Conservation (phyloP, 345 rosid genomes). For the Raphanus sativus region DNA sequence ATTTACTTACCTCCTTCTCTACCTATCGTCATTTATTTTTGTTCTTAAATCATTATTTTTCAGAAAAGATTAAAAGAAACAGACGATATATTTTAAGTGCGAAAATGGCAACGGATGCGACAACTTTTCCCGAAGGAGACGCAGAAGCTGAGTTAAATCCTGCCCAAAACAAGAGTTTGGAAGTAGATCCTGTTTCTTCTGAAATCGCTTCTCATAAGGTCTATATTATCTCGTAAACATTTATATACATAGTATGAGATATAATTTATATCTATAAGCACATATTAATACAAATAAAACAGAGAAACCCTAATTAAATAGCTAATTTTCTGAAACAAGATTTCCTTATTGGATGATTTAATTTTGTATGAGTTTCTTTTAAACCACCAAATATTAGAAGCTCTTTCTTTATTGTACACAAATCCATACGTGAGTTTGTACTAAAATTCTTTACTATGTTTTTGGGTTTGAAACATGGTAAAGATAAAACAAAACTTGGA, state of each 20-base stretch:
- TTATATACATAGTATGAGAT: neutral
- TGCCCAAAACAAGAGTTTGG: slow-evolving; percentile 36
- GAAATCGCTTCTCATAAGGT: slow-evolving; percentile 39
- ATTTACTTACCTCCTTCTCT: slow-evolving; percentile 1
- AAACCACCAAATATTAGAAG: neutral
- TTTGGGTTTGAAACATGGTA: neutral
- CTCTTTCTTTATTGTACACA: neutral
- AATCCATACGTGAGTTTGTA: neutral
- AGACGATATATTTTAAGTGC: neutral
- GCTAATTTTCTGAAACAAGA: neutral
- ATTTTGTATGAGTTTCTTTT: neutral
- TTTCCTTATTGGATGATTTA: neutral
- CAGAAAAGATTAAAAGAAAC: neutral
- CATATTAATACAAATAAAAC: neutral
- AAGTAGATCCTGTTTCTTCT: slow-evolving; percentile 50
- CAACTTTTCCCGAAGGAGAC: slow-evolving; percentile 50
- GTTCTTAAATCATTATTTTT: neutral
- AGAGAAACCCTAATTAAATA: neutral
- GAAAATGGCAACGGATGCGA: slow-evolving; percentile 43
- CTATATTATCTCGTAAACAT: neutral
- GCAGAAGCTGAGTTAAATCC: slow-evolving; percentile 43
- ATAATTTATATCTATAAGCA: neutral
- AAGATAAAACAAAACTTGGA: slow-evolving; percentile 26
- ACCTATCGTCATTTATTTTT: slow-evolving; percentile 4
- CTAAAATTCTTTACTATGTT: neutral